Base-by-base conservation (phyloP, 2,329 filamentous ascomycete species). In the Stagonosporopsis tanaceti region DNA sequence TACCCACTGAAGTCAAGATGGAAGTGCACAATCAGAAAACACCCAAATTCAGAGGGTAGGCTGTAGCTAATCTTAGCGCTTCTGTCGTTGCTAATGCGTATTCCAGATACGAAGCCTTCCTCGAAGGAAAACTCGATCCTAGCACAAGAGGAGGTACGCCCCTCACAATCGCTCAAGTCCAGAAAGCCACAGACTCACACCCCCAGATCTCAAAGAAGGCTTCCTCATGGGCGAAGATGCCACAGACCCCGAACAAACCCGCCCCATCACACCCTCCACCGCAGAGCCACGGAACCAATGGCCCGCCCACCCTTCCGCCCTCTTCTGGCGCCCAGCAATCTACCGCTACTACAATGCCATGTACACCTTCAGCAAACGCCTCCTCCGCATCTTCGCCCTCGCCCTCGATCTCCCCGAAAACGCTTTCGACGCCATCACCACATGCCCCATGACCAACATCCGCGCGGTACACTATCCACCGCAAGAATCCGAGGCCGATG, bases 401-500 rank as follows among this genome's bases (percentile, higher is more conserved):
- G 77, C 76, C 2, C 76, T 80, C 42, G 65, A 69, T n/a, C 64
- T 78, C 9, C 75, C 76, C 1, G 77, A 79, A 62, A 60, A 54
- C n/a, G 64, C 68, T 41, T 77, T 80, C 58, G 77, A 79, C 58
- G 14, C 63, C 34, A 68, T 76, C 11, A 76, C 78, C 57, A 72
- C 71, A 8, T 72, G 76, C 35, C 78, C 78, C 22, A 78, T 79
- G 66, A 78, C 77, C 34, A 78, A 79, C 37, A 73, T 80, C 63
- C 67, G 77, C 52, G 68, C 73, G 7, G 67, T 79, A 2, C 76
- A 80, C 59, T 80, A 79, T 58, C 78, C 79, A 6, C 76, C 76
- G 0, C 73, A 75, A 51, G 38, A 58, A 9, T 67, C 60, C 5
- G 67, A 73, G 27, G 14, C 50, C 8, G 67, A 76, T 45, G 74